These are phyloP conservation scores for Citrullus colocynthis DNA, from an alignment of 306 rosid genomes.

Conservation along the genomic window DNA sequence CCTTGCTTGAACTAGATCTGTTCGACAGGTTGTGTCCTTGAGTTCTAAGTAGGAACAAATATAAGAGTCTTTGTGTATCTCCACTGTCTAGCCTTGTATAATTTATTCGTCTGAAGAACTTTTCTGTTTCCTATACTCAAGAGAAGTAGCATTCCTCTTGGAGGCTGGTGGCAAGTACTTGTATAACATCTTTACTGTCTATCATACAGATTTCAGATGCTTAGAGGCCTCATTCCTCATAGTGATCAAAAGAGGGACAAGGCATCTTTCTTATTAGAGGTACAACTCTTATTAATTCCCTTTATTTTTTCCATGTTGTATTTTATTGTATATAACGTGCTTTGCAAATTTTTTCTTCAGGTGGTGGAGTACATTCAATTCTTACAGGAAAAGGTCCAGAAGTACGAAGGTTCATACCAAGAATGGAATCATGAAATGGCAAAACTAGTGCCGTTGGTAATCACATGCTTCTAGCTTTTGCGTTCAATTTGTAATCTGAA, in stretches of 20 bases:
- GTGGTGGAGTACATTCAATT: conserved; percentile 88
- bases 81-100: background rate
- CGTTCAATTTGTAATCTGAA: conserved; percentile 7
- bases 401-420: conserved; percentile 63
- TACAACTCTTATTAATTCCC: conserved; percentile 8
- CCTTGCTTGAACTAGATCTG: no score
- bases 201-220: conserved; percentile 72
- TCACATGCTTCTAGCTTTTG: conserved; percentile 4
- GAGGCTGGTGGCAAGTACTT: background rate
- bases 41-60: background rate
- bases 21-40: no score
- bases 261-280: conserved; percentile 95
- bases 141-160: background rate
- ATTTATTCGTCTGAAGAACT: background rate
- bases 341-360: conserved; percentile 24
- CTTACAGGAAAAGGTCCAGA: conserved; percentile 78
- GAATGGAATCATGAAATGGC: conserved; percentile 64
- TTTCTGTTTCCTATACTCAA: background rate
- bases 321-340: background rate
- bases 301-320: background rate
- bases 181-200: conserved; percentile 5
- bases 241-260: conserved; percentile 98
- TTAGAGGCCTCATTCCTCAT: conserved; percentile 86
- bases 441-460: conserved; percentile 73
- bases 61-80: background rate